phyloP scores from a whole-genome alignment of 352 stramenopile species.

The Phytophthora chlamydospora region DNA sequence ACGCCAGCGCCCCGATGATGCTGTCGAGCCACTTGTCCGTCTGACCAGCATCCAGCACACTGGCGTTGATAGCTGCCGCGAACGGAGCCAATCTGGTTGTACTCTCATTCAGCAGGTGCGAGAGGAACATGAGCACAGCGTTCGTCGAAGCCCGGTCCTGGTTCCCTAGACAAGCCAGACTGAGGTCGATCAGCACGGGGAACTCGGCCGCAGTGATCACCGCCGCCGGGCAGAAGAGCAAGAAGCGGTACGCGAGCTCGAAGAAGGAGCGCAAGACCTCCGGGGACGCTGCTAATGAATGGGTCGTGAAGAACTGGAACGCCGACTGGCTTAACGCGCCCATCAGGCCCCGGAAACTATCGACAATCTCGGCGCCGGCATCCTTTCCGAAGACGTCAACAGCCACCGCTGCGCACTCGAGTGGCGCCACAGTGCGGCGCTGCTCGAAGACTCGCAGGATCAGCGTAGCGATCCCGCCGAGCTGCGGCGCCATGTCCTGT shows the following conservation, averaged over 20 bases:
- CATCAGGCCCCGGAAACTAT: conserved; percentile 64
- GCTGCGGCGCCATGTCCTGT: conserved; percentile 57
- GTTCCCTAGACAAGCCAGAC: conserved; percentile 63
- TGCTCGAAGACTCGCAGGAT: conserved; percentile 71
- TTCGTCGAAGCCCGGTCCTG: conserved; percentile 72
- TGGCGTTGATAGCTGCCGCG: conserved; percentile 48
- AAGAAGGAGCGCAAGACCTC: conserved; percentile 74
- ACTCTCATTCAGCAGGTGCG: conserved; percentile 65
- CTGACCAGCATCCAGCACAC: conserved; percentile 47
- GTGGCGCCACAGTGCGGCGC: conserved; percentile 55
- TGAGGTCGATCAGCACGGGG: conserved; percentile 62
- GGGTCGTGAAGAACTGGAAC: conserved; percentile 69
- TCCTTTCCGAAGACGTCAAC: conserved; percentile 73
- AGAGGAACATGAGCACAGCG: conserved; percentile 71
- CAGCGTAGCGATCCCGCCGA: conserved; percentile 55
- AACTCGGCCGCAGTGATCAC: conserved; percentile 65
- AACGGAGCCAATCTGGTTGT: conserved; percentile 51
- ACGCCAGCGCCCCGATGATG: conserved; percentile 52
- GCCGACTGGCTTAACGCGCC: conserved; percentile 61
- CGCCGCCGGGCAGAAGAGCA: conserved; percentile 72
- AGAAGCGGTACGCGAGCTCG: conserved; percentile 70
- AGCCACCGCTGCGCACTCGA: conserved; percentile 68
- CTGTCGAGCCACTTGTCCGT: conserved; percentile 59
- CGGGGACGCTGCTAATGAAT: conserved; percentile 61
- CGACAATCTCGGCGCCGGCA: conserved; percentile 46